Percentiles rank a stretch among this genome's conserved stretches.
These are phyloP conservation scores for Macrophomina pseudophaseolina DNA, from an alignment of 2,329 filamentous ascomycete species.

Conservation along the genomic window DNA sequence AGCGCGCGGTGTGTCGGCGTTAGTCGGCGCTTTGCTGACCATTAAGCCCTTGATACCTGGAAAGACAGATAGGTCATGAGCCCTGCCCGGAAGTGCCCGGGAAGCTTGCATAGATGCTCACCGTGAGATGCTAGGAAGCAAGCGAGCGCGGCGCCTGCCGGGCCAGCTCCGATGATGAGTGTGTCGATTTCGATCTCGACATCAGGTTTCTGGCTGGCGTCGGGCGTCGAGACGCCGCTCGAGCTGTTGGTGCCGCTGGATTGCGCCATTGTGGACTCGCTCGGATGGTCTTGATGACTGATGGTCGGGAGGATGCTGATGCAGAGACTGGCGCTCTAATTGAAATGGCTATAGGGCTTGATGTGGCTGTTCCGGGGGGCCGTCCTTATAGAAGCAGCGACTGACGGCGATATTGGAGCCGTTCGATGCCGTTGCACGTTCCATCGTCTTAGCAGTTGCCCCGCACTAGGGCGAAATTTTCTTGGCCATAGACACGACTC, in stretches of 20 bases:
- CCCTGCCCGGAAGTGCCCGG: neutral
- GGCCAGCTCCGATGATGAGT: slow-evolving; percentile 59
- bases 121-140: slow-evolving; percentile 59
- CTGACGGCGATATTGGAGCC: neutral
- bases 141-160: slow-evolving; percentile 60
- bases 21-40: slow-evolving; percentile 55
- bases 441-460: neutral
- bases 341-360: neutral
- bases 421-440: neutral
- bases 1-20: slow-evolving; percentile 62
- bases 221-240: neutral
- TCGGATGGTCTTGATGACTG: neutral
- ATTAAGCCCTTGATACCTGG: slow-evolving; percentile 59
- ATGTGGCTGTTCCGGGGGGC: neutral
- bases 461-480: slow-evolving; percentile 6
- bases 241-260: neutral
- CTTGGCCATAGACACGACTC: neutral
- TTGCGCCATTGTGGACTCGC: neutral
- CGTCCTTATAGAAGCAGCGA: neutral
- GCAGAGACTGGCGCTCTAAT: neutral
- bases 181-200: slow-evolving; percentile 49
- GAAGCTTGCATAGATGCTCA: slow-evolving; percentile 28
- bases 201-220: neutral
- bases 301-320: neutral
- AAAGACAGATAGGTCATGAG: neutral